phyloP scores from a whole-genome alignment of 164 flowering plant genomes.

The Akebia trifoliata region DNA sequence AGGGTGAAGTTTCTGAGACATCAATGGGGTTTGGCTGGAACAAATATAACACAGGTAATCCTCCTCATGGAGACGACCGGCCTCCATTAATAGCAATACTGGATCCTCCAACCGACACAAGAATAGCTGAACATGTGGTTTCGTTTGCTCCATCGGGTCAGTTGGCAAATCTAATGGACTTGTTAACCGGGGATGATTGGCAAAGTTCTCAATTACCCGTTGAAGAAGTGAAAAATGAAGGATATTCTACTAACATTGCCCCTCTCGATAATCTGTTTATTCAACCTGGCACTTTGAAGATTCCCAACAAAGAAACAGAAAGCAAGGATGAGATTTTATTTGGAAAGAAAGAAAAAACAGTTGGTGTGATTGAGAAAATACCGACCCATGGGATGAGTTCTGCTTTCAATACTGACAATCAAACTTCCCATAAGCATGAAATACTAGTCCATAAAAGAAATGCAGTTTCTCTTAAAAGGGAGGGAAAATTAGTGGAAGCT shows the following conservation, averaged over 20 bases:
- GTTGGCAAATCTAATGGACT: constrained; percentile 20
- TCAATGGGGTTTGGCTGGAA: constrained; percentile 8
- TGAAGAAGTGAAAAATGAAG: constrained; percentile 9
- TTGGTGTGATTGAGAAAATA: constrained; percentile 10
- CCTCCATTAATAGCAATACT: constrained; percentile 1
- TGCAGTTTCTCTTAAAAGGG: constrained; percentile 71
- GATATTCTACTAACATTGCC: background rate
- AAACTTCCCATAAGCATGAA: constrained; percentile 35
- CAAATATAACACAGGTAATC: constrained; percentile 7
- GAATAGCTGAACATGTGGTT: constrained; percentile 2
- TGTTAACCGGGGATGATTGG: constrained; percentile 26
- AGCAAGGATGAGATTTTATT: constrained; percentile 5
- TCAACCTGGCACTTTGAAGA: constrained; percentile 3
- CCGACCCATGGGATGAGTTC: constrained; percentile 10
- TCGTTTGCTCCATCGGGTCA: constrained; percentile 11
- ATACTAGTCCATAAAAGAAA: constrained; percentile 56
- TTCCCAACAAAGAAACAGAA: constrained; percentile 5
- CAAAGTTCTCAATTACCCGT: constrained; percentile 14
- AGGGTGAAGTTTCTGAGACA: constrained; percentile 1
- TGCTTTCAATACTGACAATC: constrained; percentile 7
- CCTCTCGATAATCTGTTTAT: constrained; percentile 4
- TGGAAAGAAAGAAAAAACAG: constrained; percentile 10
- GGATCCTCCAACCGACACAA: constrained; percentile 6
- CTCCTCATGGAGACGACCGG: constrained; percentile 4
- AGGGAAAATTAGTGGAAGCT: constrained; percentile 77